Percentiles rank a stretch among this genome's conserved stretches.
Evolutionary conservation across 2,329 filamentous ascomycete species (phyloP).

Genomic region (Alternaria triticimaculans): DNA sequence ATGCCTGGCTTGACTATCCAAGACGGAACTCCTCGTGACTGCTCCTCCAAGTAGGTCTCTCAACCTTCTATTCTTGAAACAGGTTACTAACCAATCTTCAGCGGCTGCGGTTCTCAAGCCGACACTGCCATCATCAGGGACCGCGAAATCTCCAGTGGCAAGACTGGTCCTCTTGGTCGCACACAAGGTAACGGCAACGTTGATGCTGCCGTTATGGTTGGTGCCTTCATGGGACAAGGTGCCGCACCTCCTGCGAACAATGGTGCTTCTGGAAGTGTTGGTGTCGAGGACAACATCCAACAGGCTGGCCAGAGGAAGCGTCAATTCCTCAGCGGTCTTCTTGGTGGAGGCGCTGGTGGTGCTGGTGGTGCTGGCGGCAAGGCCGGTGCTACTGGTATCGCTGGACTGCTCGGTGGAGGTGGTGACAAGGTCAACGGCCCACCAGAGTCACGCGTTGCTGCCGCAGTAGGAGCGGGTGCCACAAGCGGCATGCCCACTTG

Average conservation of each 20-base stretch:
- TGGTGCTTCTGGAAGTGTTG: conserved; percentile 37
- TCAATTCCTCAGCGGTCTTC: conserved; percentile 41
- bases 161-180: conserved; percentile 66
- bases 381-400: conserved; percentile 39
- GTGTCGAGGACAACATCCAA: conserved; percentile 43
- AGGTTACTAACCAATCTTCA: conserved; percentile 23
- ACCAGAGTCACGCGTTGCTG: conserved; percentile 62
- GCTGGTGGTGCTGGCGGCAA: conserved; percentile 27
- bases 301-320: conserved; percentile 30
- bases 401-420: conserved; percentile 48
- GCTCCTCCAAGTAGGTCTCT: conserved; percentile 54
- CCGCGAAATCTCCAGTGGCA: conserved; percentile 61
- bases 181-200: conserved; percentile 68
- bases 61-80: background rate
- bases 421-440: conserved; percentile 56
- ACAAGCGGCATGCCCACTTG: conserved; percentile 65
- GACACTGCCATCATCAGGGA: conserved; percentile 73
- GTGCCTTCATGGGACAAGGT: conserved; percentile 63
- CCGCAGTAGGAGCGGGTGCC: conserved; percentile 62
- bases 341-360: conserved; percentile 41
- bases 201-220: conserved; percentile 64
- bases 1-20: conserved; percentile 69
- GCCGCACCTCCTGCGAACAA: conserved; percentile 39
- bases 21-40: conserved; percentile 73
- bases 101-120: conserved; percentile 67